Evolutionary conservation across 1,139 yeast species (phyloP), one percentile per base, ranked within the genome.

Genomic region (Candida sanyaensis): DNA sequence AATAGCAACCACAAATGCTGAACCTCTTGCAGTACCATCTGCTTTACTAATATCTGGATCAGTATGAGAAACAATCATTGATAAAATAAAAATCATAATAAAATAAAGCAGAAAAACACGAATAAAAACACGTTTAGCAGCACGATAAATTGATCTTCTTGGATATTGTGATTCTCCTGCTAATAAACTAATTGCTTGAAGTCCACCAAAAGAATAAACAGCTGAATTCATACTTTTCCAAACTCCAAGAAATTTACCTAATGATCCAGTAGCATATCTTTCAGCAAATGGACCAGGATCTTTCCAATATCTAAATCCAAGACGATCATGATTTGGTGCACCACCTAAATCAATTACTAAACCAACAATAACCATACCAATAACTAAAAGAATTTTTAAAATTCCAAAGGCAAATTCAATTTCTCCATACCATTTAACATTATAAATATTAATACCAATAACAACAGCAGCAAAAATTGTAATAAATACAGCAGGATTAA

Each of bases 1-100:
- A 42, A 80, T 73, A 24, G 83, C 84, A 57, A 80, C 71, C 33
- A 80, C 84, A 55, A 75, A 80, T 5, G 85, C 84, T 5, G 84
- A 79, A 2, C 79, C 71, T 6, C 74, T 66, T 5, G 82, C 81
- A 46, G 77, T 77, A 40, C 81, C 78, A 31, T 71, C 64, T 24
- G 70, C 63, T 26, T 65, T 57, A 4, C 73, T 68, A 55, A 80
- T 66, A 1, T 51, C 44, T 6, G 66, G 62, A 56, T 79, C 78
- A 46, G 69, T 69, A 41, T 66, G 69, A 6, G 83, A 69, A 36
- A 80, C 78, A 51, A 78, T 71, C 53, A 79, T 66, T 37, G 78
- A 71, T 47, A 80, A 66, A 41, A 75, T 66, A 37, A 78, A 66
- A 11, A 79, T 68, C 30, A 78, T 69, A 5, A 65, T 49, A 44